Percentiles rank a stretch among this genome's conserved stretches.
Evolutionary conservation across 495 filamentous ascomycete species (phyloP).

Genomic region (Ramalina intermedia): DNA sequence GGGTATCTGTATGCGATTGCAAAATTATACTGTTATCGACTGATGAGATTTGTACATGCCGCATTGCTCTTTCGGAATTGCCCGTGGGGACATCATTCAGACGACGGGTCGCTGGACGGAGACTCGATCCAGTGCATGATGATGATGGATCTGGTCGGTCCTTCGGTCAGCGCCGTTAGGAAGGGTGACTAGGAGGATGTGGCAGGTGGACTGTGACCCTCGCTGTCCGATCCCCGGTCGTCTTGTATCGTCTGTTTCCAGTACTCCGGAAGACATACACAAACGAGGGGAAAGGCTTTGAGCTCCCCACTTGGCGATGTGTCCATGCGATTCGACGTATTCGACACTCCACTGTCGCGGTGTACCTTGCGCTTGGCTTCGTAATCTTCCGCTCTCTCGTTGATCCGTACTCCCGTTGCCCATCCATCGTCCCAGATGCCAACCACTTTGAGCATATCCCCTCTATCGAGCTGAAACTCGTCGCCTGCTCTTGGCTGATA

Average conservation of each 20-base stretch:
- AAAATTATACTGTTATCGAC: too few relatives aligned
- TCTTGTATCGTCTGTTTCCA: slow-evolving; percentile 97
- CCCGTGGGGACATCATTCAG: not conserved
- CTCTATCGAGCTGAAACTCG: slow-evolving; percentile 85
- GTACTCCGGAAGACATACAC: slow-evolving; percentile 91
- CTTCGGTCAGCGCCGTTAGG: too few relatives aligned
- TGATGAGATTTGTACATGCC: too few relatives aligned
- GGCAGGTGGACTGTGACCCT: slow-evolving; percentile 6
- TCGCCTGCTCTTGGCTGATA: slow-evolving; percentile 89
- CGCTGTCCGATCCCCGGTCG: slow-evolving; percentile 37
- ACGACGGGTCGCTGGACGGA: not conserved
- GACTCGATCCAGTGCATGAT: not conserved
- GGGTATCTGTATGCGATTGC: not conserved
- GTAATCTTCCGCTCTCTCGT: slow-evolving; percentile 79
- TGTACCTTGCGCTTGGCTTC: slow-evolving; percentile 61
- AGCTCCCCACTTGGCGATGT: slow-evolving; percentile 68
- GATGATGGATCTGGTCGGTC: too few relatives aligned
- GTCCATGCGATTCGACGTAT: slow-evolving; percentile 51
- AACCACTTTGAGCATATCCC: slow-evolving; percentile 97
- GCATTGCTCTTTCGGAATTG: too few relatives aligned
- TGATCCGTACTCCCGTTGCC: slow-evolving; percentile 81
- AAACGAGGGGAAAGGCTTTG: slow-evolving; percentile 96
- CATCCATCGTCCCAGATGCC: slow-evolving; percentile 99
- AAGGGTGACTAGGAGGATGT: not conserved
- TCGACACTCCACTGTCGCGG: slow-evolving; percentile 86